Evolutionary conservation across 2,329 filamentous ascomycete species (phyloP).

Genomic region (Macroventuria anomochaeta): DNA sequence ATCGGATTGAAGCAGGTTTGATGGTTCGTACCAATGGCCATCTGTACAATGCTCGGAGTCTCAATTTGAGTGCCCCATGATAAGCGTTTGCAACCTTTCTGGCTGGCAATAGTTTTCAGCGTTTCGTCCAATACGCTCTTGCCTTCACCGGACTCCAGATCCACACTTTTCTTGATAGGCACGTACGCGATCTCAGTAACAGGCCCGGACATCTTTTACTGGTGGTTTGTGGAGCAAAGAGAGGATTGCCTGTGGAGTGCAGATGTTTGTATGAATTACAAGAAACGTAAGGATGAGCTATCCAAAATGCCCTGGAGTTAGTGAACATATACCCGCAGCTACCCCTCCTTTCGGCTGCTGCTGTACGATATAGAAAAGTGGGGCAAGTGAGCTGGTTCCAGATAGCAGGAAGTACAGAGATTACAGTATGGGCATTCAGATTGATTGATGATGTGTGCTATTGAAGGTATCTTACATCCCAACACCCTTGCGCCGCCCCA

Average conservation of each 20-base stretch:
- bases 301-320: not conserved
- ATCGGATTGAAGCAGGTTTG: too few relatives aligned
- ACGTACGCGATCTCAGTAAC: slow-evolving; percentile 52
- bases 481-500: not conserved
- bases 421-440: not conserved
- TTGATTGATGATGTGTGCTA: slow-evolving; percentile 6
- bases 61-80: slow-evolving; percentile 52
- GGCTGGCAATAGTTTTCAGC: slow-evolving; percentile 43
- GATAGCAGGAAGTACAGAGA: too few relatives aligned
- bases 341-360: slow-evolving; percentile 4
- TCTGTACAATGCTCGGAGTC: slow-evolving; percentile 43
- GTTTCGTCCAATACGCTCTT: slow-evolving; percentile 41
- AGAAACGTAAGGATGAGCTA: not conserved
- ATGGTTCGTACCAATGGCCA: slow-evolving; percentile 50
- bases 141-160: slow-evolving; percentile 32
- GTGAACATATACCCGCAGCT: not conserved
- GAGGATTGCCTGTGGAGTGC: too few relatives aligned
- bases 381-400: too few relatives aligned
- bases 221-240: not conserved
- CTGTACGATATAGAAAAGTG: slow-evolving; percentile 8
- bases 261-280: too few relatives aligned
- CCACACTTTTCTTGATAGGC: slow-evolving; percentile 46
- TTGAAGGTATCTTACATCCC: slow-evolving; percentile 1
- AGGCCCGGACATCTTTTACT: slow-evolving; percentile 23
- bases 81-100: slow-evolving; percentile 47